Evolutionary conservation across 2,329 filamentous ascomycete species (phyloP).

Genomic region (Talaromyces sp.): DNA sequence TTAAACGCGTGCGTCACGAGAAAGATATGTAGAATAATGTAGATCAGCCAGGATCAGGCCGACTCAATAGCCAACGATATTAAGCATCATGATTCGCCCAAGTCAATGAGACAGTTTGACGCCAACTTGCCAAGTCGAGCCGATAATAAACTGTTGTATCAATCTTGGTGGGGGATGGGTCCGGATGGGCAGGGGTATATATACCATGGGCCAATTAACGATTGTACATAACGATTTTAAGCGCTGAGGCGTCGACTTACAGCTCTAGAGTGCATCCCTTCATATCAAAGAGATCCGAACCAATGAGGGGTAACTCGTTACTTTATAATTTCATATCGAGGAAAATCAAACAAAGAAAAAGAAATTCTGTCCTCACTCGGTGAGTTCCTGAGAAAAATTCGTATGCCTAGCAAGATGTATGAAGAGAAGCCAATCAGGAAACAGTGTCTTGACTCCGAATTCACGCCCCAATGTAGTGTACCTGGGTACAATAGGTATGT

Average conservation of each 20-base stretch:
- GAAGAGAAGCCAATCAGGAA: background rate
- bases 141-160: background rate
- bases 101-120: constrained; percentile 2
- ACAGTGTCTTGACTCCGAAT: background rate
- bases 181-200: constrained; percentile 4
- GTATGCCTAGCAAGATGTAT: background rate
- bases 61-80: background rate
- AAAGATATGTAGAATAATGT: background rate
- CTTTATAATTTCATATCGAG: background rate
- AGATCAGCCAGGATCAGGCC: constrained; percentile 5
- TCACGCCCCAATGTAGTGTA: background rate
- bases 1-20: background rate
- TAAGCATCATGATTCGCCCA: constrained; percentile 2
- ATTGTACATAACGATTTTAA: constrained; percentile 1
- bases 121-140: background rate
- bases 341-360: constrained; percentile 4
- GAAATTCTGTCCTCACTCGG: background rate
- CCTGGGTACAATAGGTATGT: background rate
- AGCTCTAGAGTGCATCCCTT: background rate
- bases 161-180: constrained; percentile 2
- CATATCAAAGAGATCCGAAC: background rate
- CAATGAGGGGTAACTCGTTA: background rate
- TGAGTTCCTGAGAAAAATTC: background rate
- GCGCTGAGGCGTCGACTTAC: constrained; percentile 16
- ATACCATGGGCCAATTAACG: constrained; percentile 8